Conservation (phyloP, 2,329 filamentous ascomycete species). For the Penicillium aurantiogriseum region DNA sequence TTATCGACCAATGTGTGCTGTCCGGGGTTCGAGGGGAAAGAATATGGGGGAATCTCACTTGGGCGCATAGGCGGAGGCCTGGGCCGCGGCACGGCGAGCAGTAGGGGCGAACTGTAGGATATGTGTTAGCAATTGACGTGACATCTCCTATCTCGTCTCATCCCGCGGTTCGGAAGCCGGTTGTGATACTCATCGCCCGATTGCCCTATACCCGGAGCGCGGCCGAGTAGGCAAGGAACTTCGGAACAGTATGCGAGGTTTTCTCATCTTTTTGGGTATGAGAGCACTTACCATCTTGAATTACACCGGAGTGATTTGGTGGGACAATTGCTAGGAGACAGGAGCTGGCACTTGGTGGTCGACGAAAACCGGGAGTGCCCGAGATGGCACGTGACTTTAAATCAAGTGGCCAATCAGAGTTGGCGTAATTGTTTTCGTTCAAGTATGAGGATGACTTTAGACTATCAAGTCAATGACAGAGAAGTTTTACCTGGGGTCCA, state of each 20-base stretch:
- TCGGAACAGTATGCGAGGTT: neutral
- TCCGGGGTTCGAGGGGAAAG: neutral
- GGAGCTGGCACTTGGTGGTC: constrained; percentile 25
- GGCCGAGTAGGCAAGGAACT: neutral
- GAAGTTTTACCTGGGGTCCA: neutral
- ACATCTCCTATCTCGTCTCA: constrained; percentile 5
- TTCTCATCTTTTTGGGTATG: neutral
- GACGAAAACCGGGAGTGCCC: constrained; percentile 39
- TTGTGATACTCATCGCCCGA: constrained; percentile 7
- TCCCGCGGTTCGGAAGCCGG: constrained; percentile 12
- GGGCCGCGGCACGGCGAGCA: constrained; percentile 38
- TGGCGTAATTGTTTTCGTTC: constrained; percentile 11
- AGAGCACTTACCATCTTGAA: constrained; percentile 33
- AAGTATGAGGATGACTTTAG: neutral
- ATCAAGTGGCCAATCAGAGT: constrained; percentile 29
- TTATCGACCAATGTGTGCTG: neutral
- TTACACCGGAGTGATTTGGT: constrained; percentile 25
- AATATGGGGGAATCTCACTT: constrained; percentile 46
- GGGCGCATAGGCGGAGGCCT: constrained; percentile 57
- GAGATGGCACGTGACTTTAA: constrained; percentile 23
- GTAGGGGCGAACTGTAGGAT: constrained; percentile 34
- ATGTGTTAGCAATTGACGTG: constrained; percentile 21
- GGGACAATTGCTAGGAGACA: constrained; percentile 28
- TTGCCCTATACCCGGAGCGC: neutral
- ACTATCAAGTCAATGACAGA: neutral